Conservation (phyloP, 2,329 filamentous ascomycete genomes). For the Verticillium nubilum region DNA sequence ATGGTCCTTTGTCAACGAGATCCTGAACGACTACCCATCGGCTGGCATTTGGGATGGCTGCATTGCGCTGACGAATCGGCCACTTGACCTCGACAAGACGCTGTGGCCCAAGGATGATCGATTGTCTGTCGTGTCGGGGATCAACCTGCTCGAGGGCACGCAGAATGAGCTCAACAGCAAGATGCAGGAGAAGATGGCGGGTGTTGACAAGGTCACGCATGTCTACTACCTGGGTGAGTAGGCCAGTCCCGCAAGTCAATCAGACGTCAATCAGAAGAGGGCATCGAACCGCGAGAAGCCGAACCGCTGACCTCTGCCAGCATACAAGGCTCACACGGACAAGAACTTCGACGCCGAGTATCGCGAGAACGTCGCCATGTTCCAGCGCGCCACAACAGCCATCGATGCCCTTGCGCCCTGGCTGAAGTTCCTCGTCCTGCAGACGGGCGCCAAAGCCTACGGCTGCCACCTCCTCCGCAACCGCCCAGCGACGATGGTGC, state of each 20-base stretch:
- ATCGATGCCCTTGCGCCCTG: constrained; percentile 23
- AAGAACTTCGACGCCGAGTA: constrained; percentile 24
- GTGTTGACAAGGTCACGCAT: constrained; percentile 33
- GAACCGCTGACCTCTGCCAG: constrained; percentile 8
- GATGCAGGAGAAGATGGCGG: constrained; percentile 23
- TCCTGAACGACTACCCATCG: constrained; percentile 15
- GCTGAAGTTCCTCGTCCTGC: constrained; percentile 30
- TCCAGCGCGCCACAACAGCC: constrained; percentile 28
- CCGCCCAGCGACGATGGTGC: constrained; percentile 28
- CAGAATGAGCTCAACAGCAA: constrained; percentile 30
- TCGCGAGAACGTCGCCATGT: constrained; percentile 33
- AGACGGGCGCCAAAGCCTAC: constrained; percentile 29
- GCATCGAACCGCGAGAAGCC: neutral
- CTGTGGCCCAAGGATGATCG: constrained; percentile 31
- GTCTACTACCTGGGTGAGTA: constrained; percentile 32
- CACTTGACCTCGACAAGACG: constrained; percentile 20
- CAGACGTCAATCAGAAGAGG: too few relatives aligned
- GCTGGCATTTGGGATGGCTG: constrained; percentile 14
- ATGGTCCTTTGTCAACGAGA: constrained; percentile 15
- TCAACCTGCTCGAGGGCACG: constrained; percentile 31
- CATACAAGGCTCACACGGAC: constrained; percentile 34
- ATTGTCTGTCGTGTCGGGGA: constrained; percentile 32
- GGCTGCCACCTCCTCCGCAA: constrained; percentile 34
- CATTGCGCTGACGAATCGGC: constrained; percentile 16
- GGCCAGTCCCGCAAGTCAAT: too few relatives aligned